Evolutionary conservation across 78 protist species (phyloP), one percentile per base, ranked within the genome.

Genomic region (Tieghemostelium lacteum): DNA sequence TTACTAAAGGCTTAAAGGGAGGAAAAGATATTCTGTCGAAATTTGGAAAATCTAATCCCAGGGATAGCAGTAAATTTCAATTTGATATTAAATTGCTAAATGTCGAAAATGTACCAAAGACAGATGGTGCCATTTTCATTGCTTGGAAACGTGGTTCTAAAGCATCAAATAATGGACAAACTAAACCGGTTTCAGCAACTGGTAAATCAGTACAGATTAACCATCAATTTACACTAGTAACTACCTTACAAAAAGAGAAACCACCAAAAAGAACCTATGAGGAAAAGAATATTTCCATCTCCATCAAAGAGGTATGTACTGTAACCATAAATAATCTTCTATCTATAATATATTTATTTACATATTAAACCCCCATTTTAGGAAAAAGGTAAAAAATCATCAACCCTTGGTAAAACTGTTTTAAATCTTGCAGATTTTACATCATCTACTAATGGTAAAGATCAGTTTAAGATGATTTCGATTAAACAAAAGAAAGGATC

Each of bases 91-190:
- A 55, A 50, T 10, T 78, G 2, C 24, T 65, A 34, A 49, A 24
- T 37, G 33, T 78, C 6, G 88, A 78, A 12, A 66, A 66, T 66
- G 26, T 78, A 26, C 54, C 74, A 22, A 42, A 66, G 1, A 20
- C 74, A 22, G 8, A 62, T 34, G 78, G 78, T 19, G 37, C 50
- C 26, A 50, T 67, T 12, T 66, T 31, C 26, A 67, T 78, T 3
- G 34, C 76, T n/a, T 78, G 88, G 88, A 78, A 78, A 31, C 49
- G 88, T 49, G 88, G 88, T 19, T 2, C 88, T 19, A 78, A 78
- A 29, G 64, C 88, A 66, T 16, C 88, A 54, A 78, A 66, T 14
- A 78, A 78, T 55, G 88, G 88, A 0, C 64, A 78, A 57, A 78
- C 88, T 19, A 64, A 66, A 55, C 36, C 67, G 1, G 28, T 54